Evolutionary conservation across 2,329 filamentous ascomycete genomes (phyloP), one percentile per base, ranked within the genome.

Genomic region (Cladophialophora exuberans): DNA sequence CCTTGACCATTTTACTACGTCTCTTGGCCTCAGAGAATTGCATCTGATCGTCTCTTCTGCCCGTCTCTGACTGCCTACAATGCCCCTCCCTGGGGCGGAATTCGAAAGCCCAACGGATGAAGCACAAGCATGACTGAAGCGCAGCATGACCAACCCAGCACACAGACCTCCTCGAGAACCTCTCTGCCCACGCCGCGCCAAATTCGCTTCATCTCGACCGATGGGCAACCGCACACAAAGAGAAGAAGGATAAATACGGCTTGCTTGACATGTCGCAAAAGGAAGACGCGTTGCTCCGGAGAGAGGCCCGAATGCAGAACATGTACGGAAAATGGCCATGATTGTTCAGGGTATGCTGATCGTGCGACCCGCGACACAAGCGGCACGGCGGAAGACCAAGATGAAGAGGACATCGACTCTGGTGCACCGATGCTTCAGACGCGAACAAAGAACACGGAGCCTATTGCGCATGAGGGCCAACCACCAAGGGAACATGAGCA

Each of bases 141-240:
- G 15, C 46, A 39, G 18, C 15, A 26, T 49, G 35, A 35, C 46
- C 46, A 41, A 20, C 30, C 50, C 20, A 44, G 42, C 10, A 28
- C 35, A 26, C 46, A 45, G 28, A 46, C 30, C 15, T 25, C 35
- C 30, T 25, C 45, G 13, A 17, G 31, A 20, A 52, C 30, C 26
- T 52, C 50, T 42, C 52, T 62, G 10, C 59, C 59, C 6, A 48
- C 62, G 15, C 67, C 64, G 15, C 66, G 72, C 54, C 75, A 76
- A 66, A 89, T 90, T 63, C 86, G 88, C 64, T 93, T 92, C 70
- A 88, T 93, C 64, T 88, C 90, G 62, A 90, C 86, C 66, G 87
- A 91, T 73, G 88, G 89, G 59, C 87, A 89, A 62, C 89, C 89
- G 44, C 88, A 89, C 59, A 86, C 87, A 22, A 93, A 92, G 73